Evolutionary conservation across 2,329 filamentous ascomycete genomes (phyloP), one percentile per base, ranked within the genome.

Genomic region (Sphaerostilbella broomeana): DNA sequence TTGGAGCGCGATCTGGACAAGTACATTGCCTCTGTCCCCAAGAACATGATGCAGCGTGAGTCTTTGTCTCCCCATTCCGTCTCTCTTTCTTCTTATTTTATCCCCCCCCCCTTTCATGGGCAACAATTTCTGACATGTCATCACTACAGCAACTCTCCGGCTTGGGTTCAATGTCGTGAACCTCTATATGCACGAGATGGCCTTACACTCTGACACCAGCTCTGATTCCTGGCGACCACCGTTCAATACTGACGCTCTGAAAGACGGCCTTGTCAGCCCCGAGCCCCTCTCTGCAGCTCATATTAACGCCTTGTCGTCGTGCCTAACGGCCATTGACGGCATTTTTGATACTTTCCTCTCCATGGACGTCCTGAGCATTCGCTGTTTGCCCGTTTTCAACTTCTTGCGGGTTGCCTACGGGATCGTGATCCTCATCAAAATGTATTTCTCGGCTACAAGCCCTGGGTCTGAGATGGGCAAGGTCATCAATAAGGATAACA

Each of bases 161-260:
- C 71, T 87, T 48, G 74, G 75, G 44, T 79, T 85, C 48, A 68
- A 80, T 47, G 72, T 82, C 2, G 57, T 86, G 24, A 81, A 72
- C 45, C 64, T 89, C 3, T 87, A 84, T 55, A 79, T 88, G 65
- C 81, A 89, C 56, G 85, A 89, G 58, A 76, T 85, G 38, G 79
- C 76, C 3, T 74, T 89, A 47, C 79, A 86, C 47, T 68, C 75
- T 7, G 77, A 83, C 40, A 68, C 65, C 15, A 67, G 77, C 6
- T 71, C 42, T 7, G 79, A 84, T 37, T 72, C 75, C 46, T 65
- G 74, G 51, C 62, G 53, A 44, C 64, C 64, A 15, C 66, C 67
- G 6, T 66, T 67, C 51, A 68, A 64, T 53, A 60, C 65, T n/a
- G 65, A 67, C 7, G 58, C 64, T 31, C 53, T 72, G 20, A 60